phyloP scores from a whole-genome alignment of 108 stramenopile genomes.

The Cyclostephanos invisitatus region DNA sequence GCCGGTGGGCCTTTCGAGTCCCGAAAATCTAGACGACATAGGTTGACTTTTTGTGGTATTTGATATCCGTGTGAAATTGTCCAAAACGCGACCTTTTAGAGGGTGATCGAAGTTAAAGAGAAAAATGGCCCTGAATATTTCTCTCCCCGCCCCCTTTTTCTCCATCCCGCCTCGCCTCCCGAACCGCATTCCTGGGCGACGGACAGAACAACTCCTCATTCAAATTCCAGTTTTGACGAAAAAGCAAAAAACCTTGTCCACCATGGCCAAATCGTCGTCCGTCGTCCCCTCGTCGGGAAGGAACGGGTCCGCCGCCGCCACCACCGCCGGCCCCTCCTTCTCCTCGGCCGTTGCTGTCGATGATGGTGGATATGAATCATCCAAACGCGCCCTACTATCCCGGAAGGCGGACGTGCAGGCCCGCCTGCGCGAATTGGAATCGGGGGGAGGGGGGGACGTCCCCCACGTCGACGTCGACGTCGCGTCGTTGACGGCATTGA shows the following conservation, averaged over 20 bases:
- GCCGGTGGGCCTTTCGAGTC: not conserved
- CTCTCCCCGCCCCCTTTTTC: too few relatives aligned
- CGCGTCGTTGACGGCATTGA: not conserved
- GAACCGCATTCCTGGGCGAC: too few relatives aligned
- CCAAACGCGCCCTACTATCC: not conserved
- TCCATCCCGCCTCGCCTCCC: too few relatives aligned
- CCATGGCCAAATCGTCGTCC: slow-evolving; percentile 3
- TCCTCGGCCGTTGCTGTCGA: not conserved
- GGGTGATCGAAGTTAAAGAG: too few relatives aligned
- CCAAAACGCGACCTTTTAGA: too few relatives aligned
- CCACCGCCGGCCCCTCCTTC: too few relatives aligned
- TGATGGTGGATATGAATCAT: not conserved
- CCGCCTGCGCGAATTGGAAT: slow-evolving; percentile 22
- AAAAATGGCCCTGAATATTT: too few relatives aligned
- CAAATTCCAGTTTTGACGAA: too few relatives aligned
- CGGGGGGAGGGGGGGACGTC: not conserved
- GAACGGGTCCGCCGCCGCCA: not conserved
- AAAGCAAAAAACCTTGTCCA: too few relatives aligned
- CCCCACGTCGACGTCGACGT: not conserved
- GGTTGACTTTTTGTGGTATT: too few relatives aligned
- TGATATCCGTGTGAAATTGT: too few relatives aligned
- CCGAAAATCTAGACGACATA: not conserved
- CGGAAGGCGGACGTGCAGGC: slow-evolving; percentile 24
- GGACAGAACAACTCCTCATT: too few relatives aligned
- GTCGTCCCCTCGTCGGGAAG: not conserved